Base-by-base conservation (phyloP, 805 yeast genomes). In the Ogataea zsoltii region DNA sequence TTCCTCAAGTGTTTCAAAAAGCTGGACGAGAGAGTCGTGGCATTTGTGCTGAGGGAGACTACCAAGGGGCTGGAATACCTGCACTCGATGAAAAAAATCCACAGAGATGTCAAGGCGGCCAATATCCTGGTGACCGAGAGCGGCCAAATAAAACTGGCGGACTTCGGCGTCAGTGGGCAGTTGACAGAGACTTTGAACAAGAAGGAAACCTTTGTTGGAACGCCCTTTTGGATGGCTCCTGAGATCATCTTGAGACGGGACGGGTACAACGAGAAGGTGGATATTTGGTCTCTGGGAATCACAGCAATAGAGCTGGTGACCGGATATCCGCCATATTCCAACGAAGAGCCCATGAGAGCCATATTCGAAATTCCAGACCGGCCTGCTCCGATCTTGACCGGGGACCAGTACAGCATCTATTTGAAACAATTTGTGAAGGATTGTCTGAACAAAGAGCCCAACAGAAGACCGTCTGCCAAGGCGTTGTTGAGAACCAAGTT, bases 191-290 rank as follows among this genome's bases (percentile, higher is more conserved):
- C 85, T 1, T 65, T 64, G 42, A 65, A 70, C 17, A 73, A 73
- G 49, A 77, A 83, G 51, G 79, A 78, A 44, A 88, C 97, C 0
- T 84, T 91, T 72, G 96, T 90, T 42, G 98, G 98, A 1, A 90
- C 97, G 0, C 97, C 97, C 12, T 88, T 80, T 65, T 91, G 97
- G 97, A 91, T 92, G 98, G 99, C 99, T 0, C 99, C 99, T 0
- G 99, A 94, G 63, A 86, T 92, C n/a, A 85, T 94, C 35, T 40
- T 50, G 9, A 57, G 63, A 25, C 49, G 57, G 37, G 63, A 67
- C 9, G 96, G 94, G 0, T 90, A 94, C 63, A 77, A 87, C 59
- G 86, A 83, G 50, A 87, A 85, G 58, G 96, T 90, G 1, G 99
- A 94, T 61, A 87, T 94, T 42, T 94, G 99, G 99, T 89, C 97